These are phyloP conservation scores for Barnettozyma pratensis DNA, from an alignment of 805 yeast species.

Conservation along the genomic window DNA sequence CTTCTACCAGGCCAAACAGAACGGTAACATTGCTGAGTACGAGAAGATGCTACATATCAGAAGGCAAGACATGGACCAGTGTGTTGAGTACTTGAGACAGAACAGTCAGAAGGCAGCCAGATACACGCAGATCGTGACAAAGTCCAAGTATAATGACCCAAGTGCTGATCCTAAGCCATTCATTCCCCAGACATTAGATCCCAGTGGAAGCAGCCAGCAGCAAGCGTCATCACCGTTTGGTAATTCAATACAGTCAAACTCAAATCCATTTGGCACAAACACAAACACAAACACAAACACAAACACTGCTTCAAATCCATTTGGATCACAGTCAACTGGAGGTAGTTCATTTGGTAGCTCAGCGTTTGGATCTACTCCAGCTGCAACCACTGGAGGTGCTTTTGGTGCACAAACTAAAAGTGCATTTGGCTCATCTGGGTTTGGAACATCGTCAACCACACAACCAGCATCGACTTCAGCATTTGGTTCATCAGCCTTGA, in stretches of 20 bases:
- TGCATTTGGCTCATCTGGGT: conserved; percentile 10
- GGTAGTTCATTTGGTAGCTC: background rate
- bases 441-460: conserved; percentile 1
- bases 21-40: conserved; percentile 33
- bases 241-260: background rate
- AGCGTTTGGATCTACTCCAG: background rate
- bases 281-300: background rate
- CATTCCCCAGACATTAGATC: conserved; percentile 30
- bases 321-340: conserved; percentile 2
- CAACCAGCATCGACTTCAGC: conserved; percentile 1
- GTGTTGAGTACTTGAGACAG: conserved; percentile 32
- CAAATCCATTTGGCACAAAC: background rate
- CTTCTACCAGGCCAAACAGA: conserved; percentile 36
- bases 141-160: conserved; percentile 25
- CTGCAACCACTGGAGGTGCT: conserved; percentile 12
- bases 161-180: conserved; percentile 27
- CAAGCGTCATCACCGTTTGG: conserved; percentile 11
- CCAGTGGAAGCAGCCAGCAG: conserved; percentile 22
- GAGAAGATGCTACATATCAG: conserved; percentile 38
- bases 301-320: conserved; percentile 6
- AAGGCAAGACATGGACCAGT: conserved; percentile 40
- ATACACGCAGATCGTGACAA: conserved; percentile 44
- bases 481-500: conserved; percentile 10
- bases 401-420: conserved; percentile 11
- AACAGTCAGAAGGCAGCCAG: conserved; percentile 50